These are phyloP conservation scores for Erodium moschatum DNA, from an alignment of 441 rosid species.

Conservation along the genomic window DNA sequence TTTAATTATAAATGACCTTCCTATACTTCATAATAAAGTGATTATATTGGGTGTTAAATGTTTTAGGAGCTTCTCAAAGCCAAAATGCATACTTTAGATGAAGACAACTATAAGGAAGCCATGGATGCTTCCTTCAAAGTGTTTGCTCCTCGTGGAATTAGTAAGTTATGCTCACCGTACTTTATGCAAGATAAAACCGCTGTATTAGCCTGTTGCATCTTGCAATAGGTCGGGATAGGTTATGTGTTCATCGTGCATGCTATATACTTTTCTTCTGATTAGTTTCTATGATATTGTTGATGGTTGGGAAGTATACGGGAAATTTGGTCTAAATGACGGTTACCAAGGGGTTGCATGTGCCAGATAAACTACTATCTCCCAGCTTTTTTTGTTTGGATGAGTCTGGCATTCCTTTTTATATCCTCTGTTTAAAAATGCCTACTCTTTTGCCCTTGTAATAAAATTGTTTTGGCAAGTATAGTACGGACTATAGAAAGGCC, in stretches of 20 bases:
- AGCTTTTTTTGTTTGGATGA: background rate
- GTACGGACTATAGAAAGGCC: background rate
- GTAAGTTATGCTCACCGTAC: slow-evolving; percentile 41
- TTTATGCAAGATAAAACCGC: slow-evolving; percentile 14
- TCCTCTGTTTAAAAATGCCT: slow-evolving; percentile 5
- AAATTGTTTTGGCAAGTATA: background rate
- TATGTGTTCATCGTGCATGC: slow-evolving; percentile 1
- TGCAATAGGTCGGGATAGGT: slow-evolving; percentile 9
- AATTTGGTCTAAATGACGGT: background rate
- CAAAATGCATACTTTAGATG: slow-evolving; percentile 59
- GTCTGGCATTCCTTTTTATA: slow-evolving; percentile 13
- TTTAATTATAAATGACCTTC: slow-evolving; percentile 8
- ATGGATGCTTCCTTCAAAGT: slow-evolving; percentile 73
- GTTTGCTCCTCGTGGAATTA: slow-evolving; percentile 72
- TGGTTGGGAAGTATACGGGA: background rate
- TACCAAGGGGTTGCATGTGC: background rate
- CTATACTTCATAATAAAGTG: slow-evolving; percentile 16
- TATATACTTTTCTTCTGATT: slow-evolving; percentile 3
- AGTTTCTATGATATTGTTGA: background rate
- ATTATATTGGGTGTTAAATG: slow-evolving; percentile 22
- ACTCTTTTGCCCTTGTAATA: background rate
- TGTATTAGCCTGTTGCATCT: slow-evolving; percentile 14
- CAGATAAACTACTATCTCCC: background rate
- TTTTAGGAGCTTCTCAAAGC: slow-evolving; percentile 68
- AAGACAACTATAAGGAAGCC: slow-evolving; percentile 91